phyloP scores from a whole-genome alignment of 2,329 filamentous ascomycete species.

The Setomelanomma holmii region DNA sequence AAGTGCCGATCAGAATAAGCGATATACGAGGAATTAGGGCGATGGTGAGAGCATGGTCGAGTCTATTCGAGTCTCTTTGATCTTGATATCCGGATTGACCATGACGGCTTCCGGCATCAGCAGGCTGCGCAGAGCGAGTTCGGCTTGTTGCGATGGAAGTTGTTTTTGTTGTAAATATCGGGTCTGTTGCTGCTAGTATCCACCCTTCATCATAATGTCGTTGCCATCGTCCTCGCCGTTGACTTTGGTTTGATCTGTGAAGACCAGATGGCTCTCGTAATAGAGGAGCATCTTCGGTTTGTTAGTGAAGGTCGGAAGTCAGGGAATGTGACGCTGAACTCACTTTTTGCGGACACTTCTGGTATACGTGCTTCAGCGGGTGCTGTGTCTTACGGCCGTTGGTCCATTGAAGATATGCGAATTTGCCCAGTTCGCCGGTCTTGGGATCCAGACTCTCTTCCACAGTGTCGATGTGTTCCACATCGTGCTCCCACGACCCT shows the following conservation, averaged over 20 bases:
- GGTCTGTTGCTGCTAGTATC: constrained; percentile 6
- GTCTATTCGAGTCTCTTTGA: too few relatives aligned
- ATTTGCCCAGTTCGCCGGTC: constrained; percentile 59
- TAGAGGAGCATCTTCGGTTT: constrained; percentile 52
- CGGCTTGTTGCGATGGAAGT: neutral
- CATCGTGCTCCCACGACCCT: constrained; percentile 79
- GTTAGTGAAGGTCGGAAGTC: constrained; percentile 6
- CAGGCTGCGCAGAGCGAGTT: too few relatives aligned
- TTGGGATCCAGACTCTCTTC: constrained; percentile 62
- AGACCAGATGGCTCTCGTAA: constrained; percentile 58
- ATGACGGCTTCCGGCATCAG: neutral
- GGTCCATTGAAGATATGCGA: constrained; percentile 77
- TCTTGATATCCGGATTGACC: too few relatives aligned
- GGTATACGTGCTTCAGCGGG: constrained; percentile 70
- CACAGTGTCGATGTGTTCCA: constrained; percentile 74
- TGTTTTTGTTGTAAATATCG: too few relatives aligned
- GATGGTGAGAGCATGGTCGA: too few relatives aligned
- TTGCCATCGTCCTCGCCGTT: constrained; percentile 23
- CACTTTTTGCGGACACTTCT: constrained; percentile 79
- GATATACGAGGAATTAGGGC: too few relatives aligned
- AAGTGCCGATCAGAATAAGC: neutral
- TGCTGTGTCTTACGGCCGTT: constrained; percentile 78
- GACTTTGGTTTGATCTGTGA: constrained; percentile 21
- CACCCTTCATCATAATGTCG: constrained; percentile 5
- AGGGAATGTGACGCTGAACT: too few relatives aligned